Conservation (phyloP, 2,329 filamentous ascomycete genomes). For the Zelopaecilomyces penicillatus region DNA sequence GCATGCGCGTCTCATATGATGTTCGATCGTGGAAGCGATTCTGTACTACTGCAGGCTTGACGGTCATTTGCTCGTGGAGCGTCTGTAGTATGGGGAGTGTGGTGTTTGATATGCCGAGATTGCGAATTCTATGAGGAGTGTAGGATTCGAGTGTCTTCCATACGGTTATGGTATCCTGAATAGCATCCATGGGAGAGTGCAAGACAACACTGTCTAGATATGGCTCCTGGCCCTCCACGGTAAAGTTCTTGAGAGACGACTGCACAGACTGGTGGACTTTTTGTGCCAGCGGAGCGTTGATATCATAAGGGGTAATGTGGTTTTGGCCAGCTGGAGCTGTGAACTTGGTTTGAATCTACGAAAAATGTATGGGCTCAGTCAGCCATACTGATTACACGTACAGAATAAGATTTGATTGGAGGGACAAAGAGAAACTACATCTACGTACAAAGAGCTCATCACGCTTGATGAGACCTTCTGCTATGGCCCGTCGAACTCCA, state of each 20-base stretch:
- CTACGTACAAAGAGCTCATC: constrained; percentile 53
- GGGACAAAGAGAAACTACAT: too few species aligned
- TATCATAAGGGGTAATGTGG: constrained; percentile 52
- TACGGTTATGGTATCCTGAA: constrained; percentile 47
- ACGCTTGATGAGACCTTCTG: constrained; percentile 46
- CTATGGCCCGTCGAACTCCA: constrained; percentile 54
- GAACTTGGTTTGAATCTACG: constrained; percentile 75
- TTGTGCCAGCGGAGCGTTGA: constrained; percentile 46
- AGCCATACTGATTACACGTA: neutral
- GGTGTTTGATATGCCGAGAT: constrained; percentile 71
- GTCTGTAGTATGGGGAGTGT: constrained; percentile 45
- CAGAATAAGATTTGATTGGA: too few species aligned
- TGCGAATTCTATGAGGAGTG: constrained; percentile 54
- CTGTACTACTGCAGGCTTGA: constrained; percentile 55
- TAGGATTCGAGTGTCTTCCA: constrained; percentile 61
- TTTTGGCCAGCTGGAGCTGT: constrained; percentile 58
- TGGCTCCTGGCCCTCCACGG: constrained; percentile 26
- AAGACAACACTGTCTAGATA: constrained; percentile 70
- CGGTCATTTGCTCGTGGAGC: constrained; percentile 36
- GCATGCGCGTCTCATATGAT: constrained; percentile 50
- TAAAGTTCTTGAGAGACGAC: constrained; percentile 58
- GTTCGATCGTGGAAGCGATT: constrained; percentile 62
- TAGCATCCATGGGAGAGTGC: constrained; percentile 46
- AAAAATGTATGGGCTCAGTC: neutral
- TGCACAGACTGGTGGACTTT: constrained; percentile 61